Conservation (phyloP, 495 filamentous ascomycete genomes). For the Neurospora tetrasperma region DNA sequence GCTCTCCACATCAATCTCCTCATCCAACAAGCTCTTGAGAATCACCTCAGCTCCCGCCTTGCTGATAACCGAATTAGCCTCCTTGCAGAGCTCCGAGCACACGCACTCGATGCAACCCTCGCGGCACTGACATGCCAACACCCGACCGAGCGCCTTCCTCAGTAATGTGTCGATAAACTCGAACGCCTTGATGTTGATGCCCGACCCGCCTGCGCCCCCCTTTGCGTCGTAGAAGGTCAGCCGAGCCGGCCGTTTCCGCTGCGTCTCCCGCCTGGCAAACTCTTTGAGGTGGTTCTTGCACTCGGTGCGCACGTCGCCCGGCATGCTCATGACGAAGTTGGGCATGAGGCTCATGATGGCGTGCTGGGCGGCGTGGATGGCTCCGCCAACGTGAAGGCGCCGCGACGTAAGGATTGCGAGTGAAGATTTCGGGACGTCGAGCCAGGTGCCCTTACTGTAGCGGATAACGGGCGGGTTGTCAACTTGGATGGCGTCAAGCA, state of each 20-base stretch:
- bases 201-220: constrained; percentile 71
- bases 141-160: constrained; percentile 64
- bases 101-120: constrained; percentile 84
- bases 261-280: constrained; percentile 51
- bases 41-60: constrained; percentile 81
- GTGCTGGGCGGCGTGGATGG: constrained; percentile 92
- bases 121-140: constrained; percentile 57
- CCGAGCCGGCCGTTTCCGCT: constrained; percentile 75
- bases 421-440: constrained; percentile 43
- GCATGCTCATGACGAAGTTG: constrained; percentile 78
- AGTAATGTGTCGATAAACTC: constrained; percentile 79
- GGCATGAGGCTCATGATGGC: constrained; percentile 79
- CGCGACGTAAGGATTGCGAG: constrained; percentile 30
- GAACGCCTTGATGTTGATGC: constrained; percentile 85
- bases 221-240: constrained; percentile 94
- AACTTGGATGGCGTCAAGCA: constrained; percentile 87
- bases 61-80: constrained; percentile 86
- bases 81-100: constrained; percentile 73
- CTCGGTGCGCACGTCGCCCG: constrained; percentile 81
- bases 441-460: constrained; percentile 87
- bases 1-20: constrained; percentile 64
- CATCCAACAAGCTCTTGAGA: constrained; percentile 60
- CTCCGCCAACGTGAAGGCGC: constrained; percentile 71
- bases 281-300: constrained; percentile 75
- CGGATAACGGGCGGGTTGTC: constrained; percentile 86